Evolutionary conservation across 176 grass and related monocot genomes (phyloP).

Genomic region (Cenchrus purpureus): DNA sequence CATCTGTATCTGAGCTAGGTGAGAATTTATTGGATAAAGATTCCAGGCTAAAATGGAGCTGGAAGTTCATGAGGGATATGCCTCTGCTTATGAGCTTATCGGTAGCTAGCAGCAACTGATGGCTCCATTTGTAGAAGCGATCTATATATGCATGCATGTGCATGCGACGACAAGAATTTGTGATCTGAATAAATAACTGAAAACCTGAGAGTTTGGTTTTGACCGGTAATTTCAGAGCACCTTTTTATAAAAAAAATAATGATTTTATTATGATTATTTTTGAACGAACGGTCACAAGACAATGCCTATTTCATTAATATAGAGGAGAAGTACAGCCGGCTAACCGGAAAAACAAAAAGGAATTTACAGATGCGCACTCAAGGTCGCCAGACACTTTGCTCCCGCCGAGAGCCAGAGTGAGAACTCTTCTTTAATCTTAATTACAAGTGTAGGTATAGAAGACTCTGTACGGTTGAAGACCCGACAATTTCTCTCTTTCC

Average conservation of each 20-base stretch:
- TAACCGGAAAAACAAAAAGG: no score
- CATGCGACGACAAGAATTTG: background rate
- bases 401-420: no score
- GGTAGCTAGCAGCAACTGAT: background rate
- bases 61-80: constrained; percentile 1
- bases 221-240: background rate
- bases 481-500: no score
- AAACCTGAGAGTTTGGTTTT: background rate
- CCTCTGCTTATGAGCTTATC: background rate
- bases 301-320: no score
- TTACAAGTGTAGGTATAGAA: no score
- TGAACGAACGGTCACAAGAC: no score
- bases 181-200: background rate
- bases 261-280: no score
- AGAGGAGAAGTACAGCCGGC: no score
- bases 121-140: background rate
- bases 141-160: constrained; percentile 5
- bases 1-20: background rate
- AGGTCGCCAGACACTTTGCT: no score
- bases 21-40: background rate
- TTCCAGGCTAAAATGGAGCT: constrained; percentile 1
- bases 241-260: background rate
- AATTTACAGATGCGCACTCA: no score
- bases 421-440: no score
- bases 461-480: no score